These are phyloP conservation scores for Moricandia moricandioides DNA, from an alignment of 345 rosid species.

Conservation along the genomic window DNA sequence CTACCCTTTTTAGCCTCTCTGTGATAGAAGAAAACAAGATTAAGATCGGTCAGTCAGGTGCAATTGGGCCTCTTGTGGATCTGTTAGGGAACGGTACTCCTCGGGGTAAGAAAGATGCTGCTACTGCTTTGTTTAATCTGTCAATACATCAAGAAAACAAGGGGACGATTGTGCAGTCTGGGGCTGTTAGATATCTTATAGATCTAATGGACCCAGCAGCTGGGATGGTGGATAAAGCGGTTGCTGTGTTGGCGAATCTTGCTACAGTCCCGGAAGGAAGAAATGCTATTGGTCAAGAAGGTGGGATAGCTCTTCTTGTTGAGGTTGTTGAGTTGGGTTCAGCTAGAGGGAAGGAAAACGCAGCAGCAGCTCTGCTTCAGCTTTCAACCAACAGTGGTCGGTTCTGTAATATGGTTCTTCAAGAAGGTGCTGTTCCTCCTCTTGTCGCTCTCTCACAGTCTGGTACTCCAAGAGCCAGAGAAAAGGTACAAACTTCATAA, in stretches of 20 bases:
- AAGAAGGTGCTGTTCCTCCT: slow-evolving; percentile 97
- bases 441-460: slow-evolving; percentile 86
- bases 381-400: slow-evolving; percentile 71
- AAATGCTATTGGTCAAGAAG: slow-evolving; percentile 72
- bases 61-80: slow-evolving; percentile 84
- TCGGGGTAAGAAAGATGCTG: slow-evolving; percentile 93
- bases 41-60: slow-evolving; percentile 91
- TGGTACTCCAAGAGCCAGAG: slow-evolving; percentile 95
- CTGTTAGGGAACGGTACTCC: slow-evolving; percentile 85
- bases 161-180: slow-evolving; percentile 79
- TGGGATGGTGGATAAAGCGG: slow-evolving; percentile 99
- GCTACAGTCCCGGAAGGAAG: slow-evolving; percentile 80
- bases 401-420: slow-evolving; percentile 80
- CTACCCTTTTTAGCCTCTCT: slow-evolving; percentile 95
- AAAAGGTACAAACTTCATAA: slow-evolving; percentile 55
- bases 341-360: slow-evolving; percentile 94
- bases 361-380: slow-evolving; percentile 97
- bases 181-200: slow-evolving; percentile 83
- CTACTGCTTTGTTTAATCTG: slow-evolving; percentile 92
- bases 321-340: slow-evolving; percentile 99
- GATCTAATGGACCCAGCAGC: slow-evolving; percentile 98
- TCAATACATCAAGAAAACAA: slow-evolving; percentile 95
- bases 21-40: slow-evolving; percentile 89
- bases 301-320: slow-evolving; percentile 78
- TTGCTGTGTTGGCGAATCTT: slow-evolving; percentile 92